phyloP scores from a whole-genome alignment of 495 filamentous ascomycete species.

The Astrothelium subdiscretum region DNA sequence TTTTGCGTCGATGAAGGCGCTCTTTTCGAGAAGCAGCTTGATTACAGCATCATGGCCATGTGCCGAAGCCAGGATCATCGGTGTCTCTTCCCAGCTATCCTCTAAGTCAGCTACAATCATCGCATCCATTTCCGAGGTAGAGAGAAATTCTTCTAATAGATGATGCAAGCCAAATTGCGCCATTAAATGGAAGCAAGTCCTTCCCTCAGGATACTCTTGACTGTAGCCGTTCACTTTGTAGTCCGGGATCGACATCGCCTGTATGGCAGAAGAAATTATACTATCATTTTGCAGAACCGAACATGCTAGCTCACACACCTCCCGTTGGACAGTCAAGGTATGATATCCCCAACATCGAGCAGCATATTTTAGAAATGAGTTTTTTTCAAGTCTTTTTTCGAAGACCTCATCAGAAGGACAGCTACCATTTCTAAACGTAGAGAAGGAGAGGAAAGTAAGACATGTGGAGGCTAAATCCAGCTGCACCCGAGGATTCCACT shows the following conservation, averaged over 20 bases:
- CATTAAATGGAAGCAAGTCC: not conserved
- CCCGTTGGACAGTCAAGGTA: not conserved
- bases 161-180: not conserved
- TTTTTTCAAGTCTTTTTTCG: not conserved
- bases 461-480: not conserved
- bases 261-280: not conserved
- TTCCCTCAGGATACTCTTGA: not conserved
- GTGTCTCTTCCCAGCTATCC: not conserved
- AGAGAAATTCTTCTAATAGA: not conserved
- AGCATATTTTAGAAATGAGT: not conserved
- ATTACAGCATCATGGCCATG: not conserved
- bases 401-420: not conserved
- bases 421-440: not conserved
- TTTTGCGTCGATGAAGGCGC: not conserved
- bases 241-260: not conserved
- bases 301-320: not conserved
- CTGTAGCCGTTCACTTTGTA: not conserved
- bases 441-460: not conserved
- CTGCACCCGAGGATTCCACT: slow-evolving; percentile 26
- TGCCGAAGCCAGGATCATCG: not conserved
- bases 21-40: not conserved
- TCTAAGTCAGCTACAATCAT: not conserved
- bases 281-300: not conserved
- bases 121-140: too few relatives aligned
- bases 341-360: not conserved